Evolutionary conservation across 345 rosid species (phyloP), one percentile per base, ranked within the genome.

Genomic region (Excoecaria agallocha): DNA sequence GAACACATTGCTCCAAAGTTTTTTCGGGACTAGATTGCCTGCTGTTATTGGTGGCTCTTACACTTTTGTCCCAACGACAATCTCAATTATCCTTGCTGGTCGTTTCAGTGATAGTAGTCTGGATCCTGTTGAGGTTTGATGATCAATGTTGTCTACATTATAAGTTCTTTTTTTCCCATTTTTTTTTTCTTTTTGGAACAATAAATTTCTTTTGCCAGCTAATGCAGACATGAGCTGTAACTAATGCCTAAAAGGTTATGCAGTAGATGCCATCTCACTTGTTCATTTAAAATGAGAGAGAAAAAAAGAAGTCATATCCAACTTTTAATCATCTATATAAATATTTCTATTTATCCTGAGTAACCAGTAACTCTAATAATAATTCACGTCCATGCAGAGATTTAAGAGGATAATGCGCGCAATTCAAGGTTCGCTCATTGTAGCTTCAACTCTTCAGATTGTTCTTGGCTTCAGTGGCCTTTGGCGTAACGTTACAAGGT

Each of bases 401-500:
- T 96, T 96, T 78, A 81, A 79, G 71, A 89, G 85, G 85, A 93
- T 72, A 68, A 93, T 96, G 93, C 87, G 99, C 72, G 97, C 96
- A 69, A 91, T 87, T 19, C 99, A 96, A 84, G 99, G 99, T 78
- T 83, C 99, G 41, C 84, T 96, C 20, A 96, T 96, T 78, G 90
- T 95, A 39, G 96, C 99, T 78, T 93, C 99, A 25, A 84, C 90
- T 66, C 97, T 93, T 84, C 99, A 96, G 81, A 96, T 96, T 72
- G 93, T 93, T 66, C 90, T 96, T 39, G 99, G 99, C 65, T 96
- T 96, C 82, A 96, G 96, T 79, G 99, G 99, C 66, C 96, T 96
- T 69, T 96, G 98, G 99, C 97, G 96, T 69, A 90, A 89, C 77
- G 98, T 96, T 67, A 55, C 92, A 37, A 89, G 94, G 99, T 95